These are phyloP conservation scores for Skeletonema potamos DNA, from an alignment of 108 stramenopile species.

Conservation along the genomic window DNA sequence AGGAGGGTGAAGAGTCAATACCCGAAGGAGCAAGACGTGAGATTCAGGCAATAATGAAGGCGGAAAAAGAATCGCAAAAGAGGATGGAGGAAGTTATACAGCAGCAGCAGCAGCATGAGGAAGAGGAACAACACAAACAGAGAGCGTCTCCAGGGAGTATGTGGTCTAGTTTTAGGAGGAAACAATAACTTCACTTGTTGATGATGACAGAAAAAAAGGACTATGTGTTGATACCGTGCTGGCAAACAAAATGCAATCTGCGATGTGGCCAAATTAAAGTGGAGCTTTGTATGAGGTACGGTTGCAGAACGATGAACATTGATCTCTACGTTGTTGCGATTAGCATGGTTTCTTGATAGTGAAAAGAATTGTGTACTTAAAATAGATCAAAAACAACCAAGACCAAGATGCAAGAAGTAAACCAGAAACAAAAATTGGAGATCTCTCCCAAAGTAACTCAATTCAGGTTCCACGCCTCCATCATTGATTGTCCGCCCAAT, in stretches of 20 bases:
- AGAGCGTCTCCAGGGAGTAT: constrained; percentile 40
- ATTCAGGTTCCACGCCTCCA: background rate
- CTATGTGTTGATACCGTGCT: too few relatives aligned
- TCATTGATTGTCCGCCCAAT: background rate
- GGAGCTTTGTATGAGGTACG: too few relatives aligned
- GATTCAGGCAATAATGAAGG: constrained; percentile 40
- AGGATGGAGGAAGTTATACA: constrained; percentile 11
- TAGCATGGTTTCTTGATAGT: background rate
- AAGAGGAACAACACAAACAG: constrained; percentile 12
- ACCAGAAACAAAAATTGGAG: background rate
- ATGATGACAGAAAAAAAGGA: background rate
- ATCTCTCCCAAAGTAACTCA: background rate
- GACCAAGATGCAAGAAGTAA: background rate
- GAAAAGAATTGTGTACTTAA: background rate
- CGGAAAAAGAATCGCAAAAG: constrained; percentile 18
- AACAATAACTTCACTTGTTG: background rate
- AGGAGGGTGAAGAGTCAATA: constrained; percentile 43
- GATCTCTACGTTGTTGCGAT: background rate
- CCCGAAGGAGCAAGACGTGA: constrained; percentile 44
- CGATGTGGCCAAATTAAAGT: too few relatives aligned
- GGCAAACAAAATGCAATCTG: too few relatives aligned
- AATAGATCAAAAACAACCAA: background rate
- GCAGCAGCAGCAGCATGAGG: background rate
- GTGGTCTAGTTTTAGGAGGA: constrained; percentile 46
- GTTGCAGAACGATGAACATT: too few relatives aligned